phyloP scores from a whole-genome alignment of 2,329 filamentous ascomycete genomes.

The Amesomyces nigricolor region DNA sequence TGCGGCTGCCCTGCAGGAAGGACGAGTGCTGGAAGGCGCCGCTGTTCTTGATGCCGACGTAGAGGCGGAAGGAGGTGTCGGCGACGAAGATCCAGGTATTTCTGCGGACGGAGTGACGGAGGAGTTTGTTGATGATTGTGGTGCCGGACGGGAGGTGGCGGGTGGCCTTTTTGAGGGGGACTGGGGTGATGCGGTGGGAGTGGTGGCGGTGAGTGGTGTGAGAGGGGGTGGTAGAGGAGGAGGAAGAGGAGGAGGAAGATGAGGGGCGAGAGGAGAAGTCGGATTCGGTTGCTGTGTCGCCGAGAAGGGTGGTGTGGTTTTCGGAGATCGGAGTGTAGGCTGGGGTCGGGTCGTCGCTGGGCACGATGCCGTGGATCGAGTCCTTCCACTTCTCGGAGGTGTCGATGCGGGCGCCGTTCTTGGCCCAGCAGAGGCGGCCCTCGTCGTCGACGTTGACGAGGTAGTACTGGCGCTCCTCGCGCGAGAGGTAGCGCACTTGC shows the following conservation, averaged over 20 bases:
- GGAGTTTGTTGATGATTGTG: conserved; percentile 70
- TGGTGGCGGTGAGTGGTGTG: conserved; percentile 41
- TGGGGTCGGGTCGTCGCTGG: conserved; percentile 54
- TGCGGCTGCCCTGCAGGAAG: conserved; percentile 76
- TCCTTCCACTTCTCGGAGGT: conserved; percentile 73
- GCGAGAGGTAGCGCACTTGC: conserved; percentile 74
- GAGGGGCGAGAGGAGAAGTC: conserved; percentile 18
- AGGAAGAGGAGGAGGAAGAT: conserved; percentile 8
- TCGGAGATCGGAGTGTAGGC: conserved; percentile 36
- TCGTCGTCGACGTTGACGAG: conserved; percentile 68
- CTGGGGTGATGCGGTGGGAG: conserved; percentile 58
- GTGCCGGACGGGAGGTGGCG: conserved; percentile 59
- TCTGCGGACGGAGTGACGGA: conserved; percentile 73
- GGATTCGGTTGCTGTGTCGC: conserved; percentile 27
- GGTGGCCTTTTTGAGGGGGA: conserved; percentile 55
- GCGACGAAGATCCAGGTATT: conserved; percentile 94
- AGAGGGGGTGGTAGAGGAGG: conserved; percentile 1
- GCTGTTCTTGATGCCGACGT: conserved; percentile 83
- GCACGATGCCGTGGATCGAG: conserved; percentile 69
- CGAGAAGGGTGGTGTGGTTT: conserved; percentile 29
- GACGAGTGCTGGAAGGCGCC: conserved; percentile 89
- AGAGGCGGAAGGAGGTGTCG: conserved; percentile 77
- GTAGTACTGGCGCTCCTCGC: conserved; percentile 77
- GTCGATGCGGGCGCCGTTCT: conserved; percentile 71
- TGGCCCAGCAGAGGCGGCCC: conserved; percentile 79